Base-by-base conservation (phyloP, 352 stramenopile genomes). In the Globisporangium megalacanthum region DNA sequence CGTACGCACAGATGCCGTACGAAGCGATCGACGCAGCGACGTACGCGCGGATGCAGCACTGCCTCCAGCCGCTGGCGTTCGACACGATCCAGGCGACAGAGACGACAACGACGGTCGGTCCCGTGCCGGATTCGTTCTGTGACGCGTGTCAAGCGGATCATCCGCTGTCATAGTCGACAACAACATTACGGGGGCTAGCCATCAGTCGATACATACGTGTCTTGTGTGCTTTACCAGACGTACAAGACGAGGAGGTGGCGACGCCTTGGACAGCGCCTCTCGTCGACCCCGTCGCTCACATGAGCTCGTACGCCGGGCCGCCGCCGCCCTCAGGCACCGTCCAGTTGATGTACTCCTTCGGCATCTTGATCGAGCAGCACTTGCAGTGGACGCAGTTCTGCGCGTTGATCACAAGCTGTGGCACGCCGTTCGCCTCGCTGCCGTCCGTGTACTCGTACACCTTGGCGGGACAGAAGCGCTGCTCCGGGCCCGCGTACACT, bases 301-400 rank as follows among this genome's bases (percentile, higher is more conserved):
- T 37, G 1, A 25, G 31, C 46, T 50, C 39, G 36, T 99, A 99
- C 63, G 96, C 92, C 58, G 97, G 97, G 62, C 97, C 97, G 57
- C 97, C 97, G 56, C 89, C 96, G 47, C 96, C 97, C 83, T 99
- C 97, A 6, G 97, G 97, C 5, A 99, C 97, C 42, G 96, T 99
- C 97, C 97, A 99, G 48, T 99, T 85, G 75, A 99, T 99, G 76
- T 99, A 99, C 76, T 99, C 95, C 59, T 97, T 66, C 3, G 96
- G 97, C 94, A 98, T 99, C 77, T 99, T 99, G 77, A 99, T 99
- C 41, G 92, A 98, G 75, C 97, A 99, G 77, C 94, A 98, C 75
- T 99, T 99, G 83, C 97, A 99, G 80, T 99, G 97, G 46, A 99
- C 90, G 70, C 97, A 99, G 77, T 99, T 99, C 75, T 99, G 96